Percentiles rank a stretch among this genome's conserved stretches.
These are phyloP conservation scores for Amyloporia xantha DNA, from an alignment of 768 basidiomycete species.

Conservation along the genomic window DNA sequence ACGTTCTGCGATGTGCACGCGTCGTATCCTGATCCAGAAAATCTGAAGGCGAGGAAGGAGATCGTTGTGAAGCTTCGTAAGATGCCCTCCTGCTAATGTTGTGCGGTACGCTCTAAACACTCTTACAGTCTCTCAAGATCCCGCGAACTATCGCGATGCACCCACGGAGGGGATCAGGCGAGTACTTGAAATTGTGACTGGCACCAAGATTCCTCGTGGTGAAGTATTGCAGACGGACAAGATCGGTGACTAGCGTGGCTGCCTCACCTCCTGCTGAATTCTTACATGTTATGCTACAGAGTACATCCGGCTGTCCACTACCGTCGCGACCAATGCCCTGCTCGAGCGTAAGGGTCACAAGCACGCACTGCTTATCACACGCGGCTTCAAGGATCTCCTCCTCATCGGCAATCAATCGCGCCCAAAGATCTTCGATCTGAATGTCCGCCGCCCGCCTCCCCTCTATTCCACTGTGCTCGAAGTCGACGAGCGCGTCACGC, in stretches of 20 bases:
- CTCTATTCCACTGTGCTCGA: slow-evolving; percentile 74
- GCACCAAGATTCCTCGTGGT: slow-evolving; percentile 61
- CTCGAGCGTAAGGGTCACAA: slow-evolving; percentile 92
- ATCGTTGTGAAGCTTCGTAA: slow-evolving; percentile 84
- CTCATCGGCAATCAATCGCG: slow-evolving; percentile 93
- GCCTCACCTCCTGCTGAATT: background rate
- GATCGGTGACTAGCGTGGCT: slow-evolving; percentile 45
- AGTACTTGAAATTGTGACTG: slow-evolving; percentile 72
- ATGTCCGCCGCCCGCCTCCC: slow-evolving; percentile 71
- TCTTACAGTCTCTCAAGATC: slow-evolving; percentile 77
- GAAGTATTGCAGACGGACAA: slow-evolving; percentile 65
- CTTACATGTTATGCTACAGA: slow-evolving; percentile 37
- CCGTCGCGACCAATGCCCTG: slow-evolving; percentile 93
- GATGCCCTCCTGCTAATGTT: slow-evolving; percentile 21
- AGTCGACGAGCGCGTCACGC: slow-evolving; percentile 87
- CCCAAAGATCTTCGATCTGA: slow-evolving; percentile 91
- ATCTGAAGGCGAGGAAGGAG: slow-evolving; percentile 56
- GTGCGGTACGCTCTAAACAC: too few relatives aligned
- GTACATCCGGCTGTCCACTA: slow-evolving; percentile 88
- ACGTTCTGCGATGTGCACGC: slow-evolving; percentile 91
- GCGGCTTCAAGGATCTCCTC: slow-evolving; percentile 86
- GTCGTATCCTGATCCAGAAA: slow-evolving; percentile 71
- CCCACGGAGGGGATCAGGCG: slow-evolving; percentile 92
- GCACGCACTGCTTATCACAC: slow-evolving; percentile 87
- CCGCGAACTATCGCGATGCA: slow-evolving; percentile 82